Conservation (phyloP, 495 filamentous ascomycete genomes). For the Monascus purpureus region DNA sequence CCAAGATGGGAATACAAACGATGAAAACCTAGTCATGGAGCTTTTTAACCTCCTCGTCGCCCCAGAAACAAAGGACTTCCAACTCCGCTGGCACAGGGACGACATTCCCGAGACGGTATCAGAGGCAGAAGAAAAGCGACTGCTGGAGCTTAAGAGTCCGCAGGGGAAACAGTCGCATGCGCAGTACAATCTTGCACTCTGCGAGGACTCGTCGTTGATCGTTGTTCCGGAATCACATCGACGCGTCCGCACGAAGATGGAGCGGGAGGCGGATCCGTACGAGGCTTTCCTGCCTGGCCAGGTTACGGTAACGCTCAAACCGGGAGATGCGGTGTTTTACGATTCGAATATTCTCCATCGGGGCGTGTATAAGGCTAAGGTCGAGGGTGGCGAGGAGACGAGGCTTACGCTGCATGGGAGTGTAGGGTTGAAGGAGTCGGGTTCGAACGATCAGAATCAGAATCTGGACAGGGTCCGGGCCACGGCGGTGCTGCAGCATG, state of each 20-base stretch:
- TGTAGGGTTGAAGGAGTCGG: slow-evolving; percentile 52
- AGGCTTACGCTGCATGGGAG: slow-evolving; percentile 73
- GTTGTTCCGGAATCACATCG: slow-evolving; percentile 59
- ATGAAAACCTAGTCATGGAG: slow-evolving; percentile 55
- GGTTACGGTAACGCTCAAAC: slow-evolving; percentile 44
- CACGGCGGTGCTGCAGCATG: slow-evolving; percentile 77
- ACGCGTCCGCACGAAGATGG: slow-evolving; percentile 48
- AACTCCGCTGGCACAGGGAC: slow-evolving; percentile 65
- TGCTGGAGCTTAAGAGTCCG: slow-evolving; percentile 30
- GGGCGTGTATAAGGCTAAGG: slow-evolving; percentile 47
- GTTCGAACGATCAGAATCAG: slow-evolving; percentile 21
- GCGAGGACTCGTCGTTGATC: slow-evolving; percentile 49
- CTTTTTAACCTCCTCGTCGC: slow-evolving; percentile 66
- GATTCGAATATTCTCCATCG: slow-evolving; percentile 80
- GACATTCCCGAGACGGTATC: slow-evolving; percentile 48
- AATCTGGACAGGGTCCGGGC: slow-evolving; percentile 35
- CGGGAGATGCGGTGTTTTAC: slow-evolving; percentile 73
- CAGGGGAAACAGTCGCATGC: slow-evolving; percentile 42
- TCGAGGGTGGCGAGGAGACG: slow-evolving; percentile 33
- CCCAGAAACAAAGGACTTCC: slow-evolving; percentile 46
- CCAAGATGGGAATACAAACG: slow-evolving; percentile 12
- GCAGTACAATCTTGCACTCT: slow-evolving; percentile 69
- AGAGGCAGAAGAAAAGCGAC: slow-evolving; percentile 37
- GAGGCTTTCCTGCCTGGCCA: slow-evolving; percentile 44
- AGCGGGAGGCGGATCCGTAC: slow-evolving; percentile 47